Base-by-base conservation (phyloP, 768 basidiomycete species). In the Agrocybe praecox region DNA sequence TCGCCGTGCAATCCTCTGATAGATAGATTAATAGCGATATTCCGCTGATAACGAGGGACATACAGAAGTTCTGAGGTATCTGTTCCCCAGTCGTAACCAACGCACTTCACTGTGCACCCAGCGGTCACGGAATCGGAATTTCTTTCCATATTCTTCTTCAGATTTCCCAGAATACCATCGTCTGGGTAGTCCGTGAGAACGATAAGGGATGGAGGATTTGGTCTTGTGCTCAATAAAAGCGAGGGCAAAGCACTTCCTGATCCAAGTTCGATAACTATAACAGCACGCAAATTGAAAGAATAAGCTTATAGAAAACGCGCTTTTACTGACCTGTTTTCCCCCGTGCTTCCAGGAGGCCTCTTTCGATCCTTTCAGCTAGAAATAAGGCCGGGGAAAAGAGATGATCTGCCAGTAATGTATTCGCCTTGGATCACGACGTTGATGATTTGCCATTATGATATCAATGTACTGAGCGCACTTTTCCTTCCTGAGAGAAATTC, bases 141-240 rank as follows among this genome's bases (percentile, higher is more conserved):
- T 51, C 77, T 66, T 22, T 78, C 74, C 2, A 89, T 74, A 62
- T 90, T 92, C 3, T 60, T 63, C 42, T 65, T 61, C 21, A 91
- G 74, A 62, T 86, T 89, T 0, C 74, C 74, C 6, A 89, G 66
- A 55, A 91, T 88, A 4, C 68, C 70, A 2, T 79, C 72, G 62
- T 90, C 87, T 1, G 88, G 87, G 66, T 89, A 87, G 67, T 93
- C 89, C 2, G 86, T 89, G 19, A 78, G 75, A 14, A 88, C 82
- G 34, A 88, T 73, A 33, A 84, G 69, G 10, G 77, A 71, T 3
- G 87, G 85, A 2, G 82, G 72, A 2, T 71, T 61, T 2, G 69
- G 55, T 10, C 73, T 63, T 7, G 78, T 81, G 42, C 85, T 75
- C 33, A 83, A 62, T 1, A 92, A 74, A 1, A 90, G 72, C 0